phyloP scores from a whole-genome alignment of 805 yeast species.

The Hanseniaspora occidentalis region DNA sequence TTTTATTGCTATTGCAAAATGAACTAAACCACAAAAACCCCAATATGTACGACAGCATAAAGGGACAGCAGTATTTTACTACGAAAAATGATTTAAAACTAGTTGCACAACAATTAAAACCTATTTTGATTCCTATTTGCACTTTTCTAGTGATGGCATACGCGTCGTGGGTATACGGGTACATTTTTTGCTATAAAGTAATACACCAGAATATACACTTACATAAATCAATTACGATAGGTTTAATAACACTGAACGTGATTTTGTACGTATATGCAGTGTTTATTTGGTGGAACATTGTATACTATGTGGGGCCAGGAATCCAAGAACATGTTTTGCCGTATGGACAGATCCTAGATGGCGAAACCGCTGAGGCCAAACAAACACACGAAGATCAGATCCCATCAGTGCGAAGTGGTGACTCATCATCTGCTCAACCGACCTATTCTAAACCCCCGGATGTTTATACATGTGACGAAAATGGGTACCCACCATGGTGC shows the following conservation, averaged over 20 bases:
- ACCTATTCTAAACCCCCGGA: constrained; percentile 33
- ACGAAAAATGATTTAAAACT: too few species aligned
- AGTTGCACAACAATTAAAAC: neutral
- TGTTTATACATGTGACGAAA: constrained; percentile 51
- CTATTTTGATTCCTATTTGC: constrained; percentile 15
- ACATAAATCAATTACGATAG: constrained; percentile 13
- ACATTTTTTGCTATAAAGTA: constrained; percentile 30
- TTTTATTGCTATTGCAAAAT: too few species aligned
- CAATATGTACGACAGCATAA: too few species aligned
- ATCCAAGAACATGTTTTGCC: constrained; percentile 18
- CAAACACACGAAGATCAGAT: too few species aligned
- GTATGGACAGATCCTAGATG: constrained; percentile 7
- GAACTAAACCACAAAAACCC: too few species aligned
- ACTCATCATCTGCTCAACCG: too few species aligned
- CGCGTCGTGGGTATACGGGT: constrained; percentile 31
- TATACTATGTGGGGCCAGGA: constrained; percentile 16
- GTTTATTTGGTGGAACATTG: constrained; percentile 14
- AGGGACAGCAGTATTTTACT: too few species aligned
- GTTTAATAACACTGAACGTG: constrained; percentile 11
- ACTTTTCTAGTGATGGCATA: constrained; percentile 27
- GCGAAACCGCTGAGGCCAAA: neutral
- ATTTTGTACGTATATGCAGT: constrained; percentile 9
- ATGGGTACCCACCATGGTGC: constrained; percentile 75
- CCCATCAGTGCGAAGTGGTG: too few species aligned
- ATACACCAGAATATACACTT: constrained; percentile 8